Evolutionary conservation across 306 rosid species (phyloP).

Genomic region (Aeschynomene evenia): DNA sequence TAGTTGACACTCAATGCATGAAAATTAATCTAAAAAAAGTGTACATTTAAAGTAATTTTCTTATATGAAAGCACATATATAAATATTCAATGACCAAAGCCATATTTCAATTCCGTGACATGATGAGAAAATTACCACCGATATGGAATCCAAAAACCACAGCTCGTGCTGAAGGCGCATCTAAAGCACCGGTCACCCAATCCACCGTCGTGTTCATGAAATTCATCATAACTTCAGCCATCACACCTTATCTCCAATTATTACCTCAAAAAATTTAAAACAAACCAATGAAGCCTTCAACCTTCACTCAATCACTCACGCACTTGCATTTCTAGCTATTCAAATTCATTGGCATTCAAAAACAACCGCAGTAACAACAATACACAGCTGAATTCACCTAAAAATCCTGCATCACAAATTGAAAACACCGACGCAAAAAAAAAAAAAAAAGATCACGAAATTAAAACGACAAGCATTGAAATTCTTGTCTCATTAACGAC

Average conservation of each 20-base stretch:
- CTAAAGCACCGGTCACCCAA: constrained; percentile 61
- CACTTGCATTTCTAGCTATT: constrained; percentile 1
- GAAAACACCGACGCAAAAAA: background rate
- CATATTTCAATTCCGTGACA: background rate
- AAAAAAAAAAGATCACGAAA: background rate
- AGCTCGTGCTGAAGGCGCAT: constrained; percentile 89
- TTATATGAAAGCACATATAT: too few relatives aligned
- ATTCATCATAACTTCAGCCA: constrained; percentile 53
- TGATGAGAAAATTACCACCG: constrained; percentile 59
- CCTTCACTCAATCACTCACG: constrained; percentile 31
- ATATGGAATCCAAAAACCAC: constrained; percentile 83
- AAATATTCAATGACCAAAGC: background rate
- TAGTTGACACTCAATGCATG: too few relatives aligned
- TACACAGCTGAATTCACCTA: background rate
- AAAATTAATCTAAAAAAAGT: too few relatives aligned
- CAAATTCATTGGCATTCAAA: constrained; percentile 11
- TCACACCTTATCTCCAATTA: constrained; percentile 25
- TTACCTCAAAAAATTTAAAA: constrained; percentile 14
- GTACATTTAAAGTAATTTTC: too few relatives aligned
- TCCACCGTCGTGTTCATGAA: constrained; percentile 54
- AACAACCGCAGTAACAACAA: background rate
- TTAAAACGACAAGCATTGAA: background rate
- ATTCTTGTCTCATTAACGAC: background rate
- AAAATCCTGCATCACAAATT: constrained; percentile 24
- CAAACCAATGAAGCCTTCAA: constrained; percentile 31